A percentile compares a stretch with the other conserved stretches of the same genome.
These are phyloP conservation scores for Mycosphaerelloides madeirae DNA, from an alignment of 2,329 filamentous ascomycete genomes.

Conservation along the genomic window DNA sequence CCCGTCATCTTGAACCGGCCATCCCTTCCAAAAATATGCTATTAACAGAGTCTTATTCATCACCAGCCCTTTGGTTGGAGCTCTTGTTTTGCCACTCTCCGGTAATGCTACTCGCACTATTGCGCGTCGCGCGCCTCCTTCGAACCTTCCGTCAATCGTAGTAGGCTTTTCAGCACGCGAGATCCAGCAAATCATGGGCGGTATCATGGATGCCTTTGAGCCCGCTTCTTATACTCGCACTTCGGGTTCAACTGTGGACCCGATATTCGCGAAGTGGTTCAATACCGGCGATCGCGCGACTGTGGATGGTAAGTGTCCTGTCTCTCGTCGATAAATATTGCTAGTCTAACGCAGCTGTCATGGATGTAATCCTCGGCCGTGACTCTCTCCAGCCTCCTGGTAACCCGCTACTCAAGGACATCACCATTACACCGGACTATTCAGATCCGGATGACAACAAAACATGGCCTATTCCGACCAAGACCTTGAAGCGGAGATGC, in stretches of 20 bases:
- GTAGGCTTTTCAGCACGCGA: slow-evolving; percentile 1
- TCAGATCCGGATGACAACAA: background rate
- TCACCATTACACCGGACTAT: background rate
- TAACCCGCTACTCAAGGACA: background rate
- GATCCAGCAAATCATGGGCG: background rate
- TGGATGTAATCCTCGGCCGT: slow-evolving; percentile 1
- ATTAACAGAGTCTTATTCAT: no score
- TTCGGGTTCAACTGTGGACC: background rate
- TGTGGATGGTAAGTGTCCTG: no score
- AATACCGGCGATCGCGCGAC: background rate
- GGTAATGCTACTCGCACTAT: no score
- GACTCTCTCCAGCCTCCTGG: background rate
- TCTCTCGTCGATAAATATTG: no score
- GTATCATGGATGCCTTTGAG: background rate
- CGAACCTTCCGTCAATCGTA: background rate
- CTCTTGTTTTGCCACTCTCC: no score
- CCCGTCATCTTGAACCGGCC: no score
- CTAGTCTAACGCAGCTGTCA: background rate
- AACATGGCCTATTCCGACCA: no score
- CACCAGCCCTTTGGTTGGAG: no score
- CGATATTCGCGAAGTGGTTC: slow-evolving; percentile 1
- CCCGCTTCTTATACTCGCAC: background rate
- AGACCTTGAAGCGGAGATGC: no score
- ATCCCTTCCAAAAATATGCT: no score
- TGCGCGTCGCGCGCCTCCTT: no score